Percentiles rank a stretch among this genome's conserved stretches.
Conservation (phyloP, 192 early-diverging fungal genomes). For the Backusella morwellensis region DNA sequence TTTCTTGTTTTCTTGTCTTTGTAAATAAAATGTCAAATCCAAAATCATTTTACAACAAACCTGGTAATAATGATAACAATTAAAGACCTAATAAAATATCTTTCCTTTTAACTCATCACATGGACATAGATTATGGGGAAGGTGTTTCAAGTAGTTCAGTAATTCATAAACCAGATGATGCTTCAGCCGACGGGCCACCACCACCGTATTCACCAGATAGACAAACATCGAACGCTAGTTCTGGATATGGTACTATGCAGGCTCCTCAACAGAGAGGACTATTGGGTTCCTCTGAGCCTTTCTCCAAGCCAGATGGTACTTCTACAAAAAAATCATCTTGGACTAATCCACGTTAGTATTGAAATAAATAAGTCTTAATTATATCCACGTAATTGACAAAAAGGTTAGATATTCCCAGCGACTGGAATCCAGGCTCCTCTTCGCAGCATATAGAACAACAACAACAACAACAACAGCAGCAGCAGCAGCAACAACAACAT, state of each 20-base stretch:
- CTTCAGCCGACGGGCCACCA: background rate
- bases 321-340: background rate
- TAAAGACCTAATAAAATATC: too few relatives aligned
- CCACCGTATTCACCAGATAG: background rate
- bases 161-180: constrained; percentile 11
- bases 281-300: background rate
- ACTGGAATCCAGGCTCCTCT: background rate
- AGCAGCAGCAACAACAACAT: background rate
- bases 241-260: background rate
- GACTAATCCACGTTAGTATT: constrained; percentile 4
- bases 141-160: background rate
- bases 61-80: background rate
- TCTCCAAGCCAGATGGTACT: background rate
- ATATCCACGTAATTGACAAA: background rate
- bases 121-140: background rate
- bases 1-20: background rate
- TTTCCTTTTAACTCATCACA: background rate
- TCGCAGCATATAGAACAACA: background rate
- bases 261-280: background rate
- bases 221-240: background rate
- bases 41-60: constrained; percentile 11
- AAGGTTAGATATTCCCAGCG: background rate
- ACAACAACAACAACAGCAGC: background rate
- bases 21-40: constrained; percentile 6
- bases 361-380: background rate